Percentiles rank a stretch among this genome's conserved stretches.
phyloP scores from a whole-genome alignment of 176 grass and related monocot genomes.

The Bolboschoenus planiculmis region DNA sequence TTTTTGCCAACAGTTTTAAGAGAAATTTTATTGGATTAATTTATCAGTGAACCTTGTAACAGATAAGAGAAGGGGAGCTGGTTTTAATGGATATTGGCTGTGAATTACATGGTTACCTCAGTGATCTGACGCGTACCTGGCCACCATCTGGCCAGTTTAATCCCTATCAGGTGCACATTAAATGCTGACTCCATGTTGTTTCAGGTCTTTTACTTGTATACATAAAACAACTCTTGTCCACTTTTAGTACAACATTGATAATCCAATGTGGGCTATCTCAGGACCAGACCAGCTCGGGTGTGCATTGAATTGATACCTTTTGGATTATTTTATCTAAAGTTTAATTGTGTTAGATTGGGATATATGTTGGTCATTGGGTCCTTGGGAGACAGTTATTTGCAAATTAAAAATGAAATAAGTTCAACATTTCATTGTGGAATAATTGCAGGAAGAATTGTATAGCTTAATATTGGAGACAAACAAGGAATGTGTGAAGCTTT shows the following conservation, averaged over 20 bases:
- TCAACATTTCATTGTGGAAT: background rate
- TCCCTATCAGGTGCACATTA: conserved; percentile 52
- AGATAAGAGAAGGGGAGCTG: conserved; percentile 75
- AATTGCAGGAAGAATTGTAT: conserved; percentile 74
- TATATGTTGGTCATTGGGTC: background rate
- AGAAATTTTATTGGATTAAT: conserved; percentile 33
- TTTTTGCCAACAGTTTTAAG: background rate
- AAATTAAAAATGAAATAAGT: background rate
- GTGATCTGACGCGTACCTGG: conserved; percentile 87
- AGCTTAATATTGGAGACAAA: conserved; percentile 91
- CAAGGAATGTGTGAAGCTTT: conserved; percentile 93
- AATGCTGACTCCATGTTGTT: background rate
- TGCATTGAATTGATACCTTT: background rate
- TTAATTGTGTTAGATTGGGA: background rate
- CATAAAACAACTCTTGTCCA: background rate
- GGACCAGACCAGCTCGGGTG: background rate
- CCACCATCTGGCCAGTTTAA: conserved; percentile 70
- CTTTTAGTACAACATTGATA: background rate
- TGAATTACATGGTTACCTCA: conserved; percentile 94
- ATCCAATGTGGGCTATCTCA: background rate
- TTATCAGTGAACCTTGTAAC: conserved; percentile 35
- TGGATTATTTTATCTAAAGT: background rate
- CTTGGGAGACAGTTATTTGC: background rate
- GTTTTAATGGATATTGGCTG: conserved; percentile 96
- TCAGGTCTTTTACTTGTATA: background rate